A percentile compares a stretch with the other conserved stretches of the same genome.
Conservation (phyloP, 106 monocot species). For the Chionographis japonica region DNA sequence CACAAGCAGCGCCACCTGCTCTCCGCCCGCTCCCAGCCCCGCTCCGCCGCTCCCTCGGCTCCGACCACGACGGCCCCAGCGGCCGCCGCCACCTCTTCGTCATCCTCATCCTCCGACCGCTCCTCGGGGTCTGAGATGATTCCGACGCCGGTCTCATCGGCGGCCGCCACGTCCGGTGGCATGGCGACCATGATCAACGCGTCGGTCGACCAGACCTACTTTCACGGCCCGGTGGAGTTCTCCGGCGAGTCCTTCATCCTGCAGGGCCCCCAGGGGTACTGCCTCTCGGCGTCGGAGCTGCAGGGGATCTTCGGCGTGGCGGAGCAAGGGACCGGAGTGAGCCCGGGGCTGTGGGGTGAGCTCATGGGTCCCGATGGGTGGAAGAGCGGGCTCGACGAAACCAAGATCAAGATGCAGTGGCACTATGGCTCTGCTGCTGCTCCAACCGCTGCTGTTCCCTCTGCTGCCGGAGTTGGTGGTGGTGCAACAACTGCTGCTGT, state of each 20-base stretch:
- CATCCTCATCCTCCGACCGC: constrained; percentile 21
- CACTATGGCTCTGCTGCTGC: not conserved
- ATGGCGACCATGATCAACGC: not conserved
- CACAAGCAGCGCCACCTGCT: constrained; percentile 62
- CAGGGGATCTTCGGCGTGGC: not conserved
- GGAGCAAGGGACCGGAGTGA: not conserved
- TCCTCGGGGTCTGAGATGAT: constrained; percentile 30
- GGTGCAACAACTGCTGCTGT: constrained; percentile 3
- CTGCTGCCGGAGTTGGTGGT: not conserved
- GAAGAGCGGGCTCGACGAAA: not conserved
- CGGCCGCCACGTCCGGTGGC: not conserved
- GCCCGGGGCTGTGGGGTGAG: constrained; percentile 14
- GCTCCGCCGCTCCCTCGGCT: not conserved
- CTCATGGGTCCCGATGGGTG: constrained; percentile 3
- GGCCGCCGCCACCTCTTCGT: constrained; percentile 25
- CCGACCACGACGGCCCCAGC: constrained; percentile 1
- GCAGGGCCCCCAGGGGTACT: constrained; percentile 12
- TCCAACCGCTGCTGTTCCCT: not conserved
- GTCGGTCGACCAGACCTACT: constrained; percentile 16
- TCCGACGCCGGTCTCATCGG: constrained; percentile 4
- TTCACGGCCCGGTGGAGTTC: constrained; percentile 8
- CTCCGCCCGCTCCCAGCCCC: not conserved
- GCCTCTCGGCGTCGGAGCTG: constrained; percentile 16
- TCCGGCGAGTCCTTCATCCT: constrained; percentile 3
- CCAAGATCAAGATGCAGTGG: constrained; percentile 1